Base-by-base conservation (phyloP, 1,139 yeast genomes). In the Pichia terricola region DNA sequence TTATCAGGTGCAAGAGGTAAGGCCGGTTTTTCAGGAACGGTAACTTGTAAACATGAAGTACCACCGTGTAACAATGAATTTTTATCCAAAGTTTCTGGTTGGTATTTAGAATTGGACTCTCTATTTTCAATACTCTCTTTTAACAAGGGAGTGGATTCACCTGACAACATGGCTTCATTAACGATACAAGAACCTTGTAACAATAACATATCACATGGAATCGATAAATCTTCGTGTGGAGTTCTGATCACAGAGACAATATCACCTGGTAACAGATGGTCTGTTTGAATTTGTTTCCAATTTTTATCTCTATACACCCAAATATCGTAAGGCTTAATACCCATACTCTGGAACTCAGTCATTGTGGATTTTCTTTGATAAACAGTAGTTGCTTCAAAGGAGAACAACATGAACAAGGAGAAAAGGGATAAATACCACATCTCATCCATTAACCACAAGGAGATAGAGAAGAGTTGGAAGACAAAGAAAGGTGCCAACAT, bases 401-500 rank as follows among this genome's bases (percentile, higher is more conserved):
- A 77, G 31, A 91, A 81, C 52, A 94, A 74, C 94, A 91, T 89
- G 63, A 94, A 81, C 52, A 91, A 71, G 31, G 95, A 85, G 66
- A 94, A 88, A 50, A 94, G 68, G 5, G 97, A 88, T 60, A 84
- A 85, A 65, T 89, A 89, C 97, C 97, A 91, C 69, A 86, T 84
- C 55, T 89, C 97, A 66, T 94, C 98, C 79, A 91, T 77, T 59
- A 87, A 76, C 97, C 97, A 94, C 51, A 94, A 72, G 16, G 94
- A 95, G 45, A 91, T 95, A 60, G 97, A 89, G 63, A 91, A 91
- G 49, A 91, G 75, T 68, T 91, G 99, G 69, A 91, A 91, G 31
- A 91, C 96, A 58, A 91, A 91, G 64, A 94, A 86, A 9, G 99
- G 99, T 10, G 98, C 97, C 40, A 94, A 94, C 5, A 97, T 98